phyloP scores from a whole-genome alignment of 495 filamentous ascomycete genomes.

The Annulohypoxylon bovei region DNA sequence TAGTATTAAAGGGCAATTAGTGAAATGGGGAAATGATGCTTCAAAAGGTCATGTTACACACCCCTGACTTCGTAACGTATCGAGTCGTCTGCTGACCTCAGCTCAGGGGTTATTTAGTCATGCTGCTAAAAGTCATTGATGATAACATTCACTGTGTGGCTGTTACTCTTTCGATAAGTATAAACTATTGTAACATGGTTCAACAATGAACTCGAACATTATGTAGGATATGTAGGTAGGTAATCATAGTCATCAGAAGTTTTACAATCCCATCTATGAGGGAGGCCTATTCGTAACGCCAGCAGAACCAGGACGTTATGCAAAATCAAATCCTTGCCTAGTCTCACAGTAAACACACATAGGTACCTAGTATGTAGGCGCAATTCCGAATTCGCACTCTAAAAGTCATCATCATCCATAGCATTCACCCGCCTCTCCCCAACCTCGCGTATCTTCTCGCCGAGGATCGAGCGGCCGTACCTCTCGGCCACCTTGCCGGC shows the following conservation, averaged over 20 bases:
- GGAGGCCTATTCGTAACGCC: conserved; percentile 5
- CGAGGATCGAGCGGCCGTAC: conserved; percentile 77
- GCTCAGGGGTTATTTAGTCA: conserved; percentile 2
- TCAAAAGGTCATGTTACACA: not conserved
- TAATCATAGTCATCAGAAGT: conserved; percentile 10
- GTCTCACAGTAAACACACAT: not conserved
- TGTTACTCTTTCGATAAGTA: not conserved
- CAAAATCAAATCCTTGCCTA: not conserved
- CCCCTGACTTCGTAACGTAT: conserved; percentile 1
- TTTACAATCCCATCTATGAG: not conserved
- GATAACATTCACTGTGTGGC: not conserved
- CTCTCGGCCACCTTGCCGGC: conserved; percentile 84
- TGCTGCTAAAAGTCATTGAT: not conserved
- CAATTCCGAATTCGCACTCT: not conserved
- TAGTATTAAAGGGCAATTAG: not conserved
- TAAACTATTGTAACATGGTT: not conserved
- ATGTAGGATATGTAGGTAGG: conserved; percentile 9
- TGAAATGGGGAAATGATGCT: conserved; percentile 7
- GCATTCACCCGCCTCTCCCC: conserved; percentile 71
- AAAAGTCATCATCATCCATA: conserved; percentile 59
- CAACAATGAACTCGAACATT: not conserved
- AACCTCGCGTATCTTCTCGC: conserved; percentile 86
- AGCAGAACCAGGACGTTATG: not conserved
- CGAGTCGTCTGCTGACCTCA: not conserved
- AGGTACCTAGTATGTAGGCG: not conserved